phyloP scores from a whole-genome alignment of 805 yeast species.

The Saccharomycopsis synnaedendra region DNA sequence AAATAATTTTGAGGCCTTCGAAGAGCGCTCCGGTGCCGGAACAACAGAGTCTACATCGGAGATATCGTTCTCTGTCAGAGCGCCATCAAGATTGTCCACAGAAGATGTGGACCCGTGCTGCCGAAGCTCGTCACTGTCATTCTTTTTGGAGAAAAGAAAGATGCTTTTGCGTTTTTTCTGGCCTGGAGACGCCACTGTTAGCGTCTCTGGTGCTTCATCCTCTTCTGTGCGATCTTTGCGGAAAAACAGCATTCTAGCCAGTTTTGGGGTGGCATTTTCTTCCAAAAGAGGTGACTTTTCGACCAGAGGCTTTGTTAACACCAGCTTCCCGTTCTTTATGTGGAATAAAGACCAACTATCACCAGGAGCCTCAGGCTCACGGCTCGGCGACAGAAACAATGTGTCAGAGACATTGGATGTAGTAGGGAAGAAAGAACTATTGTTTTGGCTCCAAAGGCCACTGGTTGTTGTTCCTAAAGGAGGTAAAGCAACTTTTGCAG shows the following conservation, averaged over 20 bases:
- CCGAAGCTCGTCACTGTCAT: not conserved
- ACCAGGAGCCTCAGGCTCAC: not conserved
- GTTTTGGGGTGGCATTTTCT: not conserved
- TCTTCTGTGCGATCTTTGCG: not conserved
- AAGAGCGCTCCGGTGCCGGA: not conserved
- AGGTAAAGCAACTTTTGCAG: conserved; percentile 10
- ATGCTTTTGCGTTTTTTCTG: conserved; percentile 13
- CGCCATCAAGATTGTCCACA: not conserved
- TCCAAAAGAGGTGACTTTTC: not conserved
- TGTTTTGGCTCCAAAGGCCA: conserved; percentile 1
- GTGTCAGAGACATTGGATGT: not conserved
- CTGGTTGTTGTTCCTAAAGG: not conserved
- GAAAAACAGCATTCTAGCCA: no score
- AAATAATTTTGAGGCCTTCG: conserved; percentile 12
- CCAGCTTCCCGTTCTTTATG: not conserved
- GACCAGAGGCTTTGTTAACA: not conserved
- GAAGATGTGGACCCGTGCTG: not conserved
- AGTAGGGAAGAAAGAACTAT: conserved; percentile 4
- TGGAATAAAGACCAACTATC: not conserved
- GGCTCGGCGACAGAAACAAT: not conserved
- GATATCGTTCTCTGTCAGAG: not conserved
- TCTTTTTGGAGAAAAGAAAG: conserved; percentile 6
- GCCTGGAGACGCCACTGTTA: not conserved
- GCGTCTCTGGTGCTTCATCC: not conserved
- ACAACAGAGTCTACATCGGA: not conserved